Base-by-base conservation (phyloP, 495 filamentous ascomycete genomes). In the Aspergillus homomorphus region DNA sequence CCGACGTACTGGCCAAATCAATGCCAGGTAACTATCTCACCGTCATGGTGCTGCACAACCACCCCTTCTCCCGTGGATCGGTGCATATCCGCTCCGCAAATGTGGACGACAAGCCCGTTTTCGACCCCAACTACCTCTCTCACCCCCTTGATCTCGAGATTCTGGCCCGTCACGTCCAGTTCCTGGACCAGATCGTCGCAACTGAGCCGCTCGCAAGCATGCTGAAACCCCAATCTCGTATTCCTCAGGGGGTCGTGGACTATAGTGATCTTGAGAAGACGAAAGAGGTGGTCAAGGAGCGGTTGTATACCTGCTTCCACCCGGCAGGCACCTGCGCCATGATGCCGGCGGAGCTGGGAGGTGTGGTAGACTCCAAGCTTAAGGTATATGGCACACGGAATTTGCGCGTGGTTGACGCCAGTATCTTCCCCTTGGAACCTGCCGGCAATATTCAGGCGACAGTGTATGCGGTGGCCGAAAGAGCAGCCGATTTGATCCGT, bases 381-480 rank as follows among this genome's bases (percentile, higher is more conserved):
- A 67, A 60, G 54, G 79, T 84, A 0, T 79, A 83, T 61, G 82
- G 81, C 0, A 70, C 71, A 3, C 62, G 51, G 42, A 77, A 77
- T 53, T 58, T 86, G 19, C 70, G 82, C 8, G 73, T 84, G 0
- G 71, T 82, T 4, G 82, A 85, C 66, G 82, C 82, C 5, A 81
- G 79, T 19, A 68, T 87, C 20, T 66, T 86, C 28, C 85, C 85
- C 2, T 60, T 87, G 53, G 76, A 85, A 30, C 73, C 83, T 4
- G 68, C 73, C 16, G 77, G 76, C 1, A 82, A 87, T 69, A 72
- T 79, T 20, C 74, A 74, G 24, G 67, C 77, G 1, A 82, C 77
- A 0, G 66, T 83, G 4, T 89, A 87, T 64, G 84, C 83, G 0
- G 66, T 88, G 58, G 84, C 83, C 1, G 84, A 87, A 62, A 78